phyloP scores from a whole-genome alignment of 2,329 filamentous ascomycete species.

The Sordariomycetes sp. region DNA sequence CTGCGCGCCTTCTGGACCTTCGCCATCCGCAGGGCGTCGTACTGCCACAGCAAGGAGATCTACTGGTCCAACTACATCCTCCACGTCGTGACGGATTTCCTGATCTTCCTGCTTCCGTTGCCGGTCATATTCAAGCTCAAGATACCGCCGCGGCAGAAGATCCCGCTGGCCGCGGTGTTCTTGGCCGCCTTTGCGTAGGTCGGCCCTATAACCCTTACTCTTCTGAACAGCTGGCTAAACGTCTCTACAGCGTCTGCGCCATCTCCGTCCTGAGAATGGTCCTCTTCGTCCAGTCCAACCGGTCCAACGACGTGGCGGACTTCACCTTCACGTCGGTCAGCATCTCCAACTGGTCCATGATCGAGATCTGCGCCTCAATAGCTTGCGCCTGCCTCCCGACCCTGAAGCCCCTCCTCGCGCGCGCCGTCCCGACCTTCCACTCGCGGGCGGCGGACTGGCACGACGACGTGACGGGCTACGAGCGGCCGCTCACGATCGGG shows the following conservation, averaged over 20 bases:
- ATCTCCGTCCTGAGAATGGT: constrained; percentile 19
- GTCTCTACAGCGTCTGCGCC: constrained; percentile 19
- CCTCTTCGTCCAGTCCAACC: constrained; percentile 1
- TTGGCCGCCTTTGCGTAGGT: constrained; percentile 14
- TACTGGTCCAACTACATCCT: constrained; percentile 17
- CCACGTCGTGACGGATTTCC: constrained; percentile 15
- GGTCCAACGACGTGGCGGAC: not conserved
- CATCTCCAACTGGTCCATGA: constrained; percentile 7
- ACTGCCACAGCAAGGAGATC: constrained; percentile 10
- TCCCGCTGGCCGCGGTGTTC: constrained; percentile 14
- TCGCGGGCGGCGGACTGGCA: not conserved
- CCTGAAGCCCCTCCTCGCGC: constrained; percentile 25
- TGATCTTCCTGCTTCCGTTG: constrained; percentile 16
- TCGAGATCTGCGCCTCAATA: constrained; percentile 12
- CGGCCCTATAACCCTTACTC: not conserved
- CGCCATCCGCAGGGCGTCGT: not conserved
- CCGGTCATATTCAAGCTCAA: constrained; percentile 16
- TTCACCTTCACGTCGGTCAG: constrained; percentile 5
- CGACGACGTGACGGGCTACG: not conserved
- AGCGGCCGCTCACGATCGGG: constrained; percentile 11
- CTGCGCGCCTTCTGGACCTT: constrained; percentile 9
- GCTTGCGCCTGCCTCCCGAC: constrained; percentile 24
- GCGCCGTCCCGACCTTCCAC: constrained; percentile 16
- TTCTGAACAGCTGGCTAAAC: not conserved
- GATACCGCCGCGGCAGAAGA: constrained; percentile 12